Evolutionary conservation across 108 stramenopile genomes (phyloP), one percentile per base, ranked within the genome.

Genomic region (Cyclotella distinguenda): DNA sequence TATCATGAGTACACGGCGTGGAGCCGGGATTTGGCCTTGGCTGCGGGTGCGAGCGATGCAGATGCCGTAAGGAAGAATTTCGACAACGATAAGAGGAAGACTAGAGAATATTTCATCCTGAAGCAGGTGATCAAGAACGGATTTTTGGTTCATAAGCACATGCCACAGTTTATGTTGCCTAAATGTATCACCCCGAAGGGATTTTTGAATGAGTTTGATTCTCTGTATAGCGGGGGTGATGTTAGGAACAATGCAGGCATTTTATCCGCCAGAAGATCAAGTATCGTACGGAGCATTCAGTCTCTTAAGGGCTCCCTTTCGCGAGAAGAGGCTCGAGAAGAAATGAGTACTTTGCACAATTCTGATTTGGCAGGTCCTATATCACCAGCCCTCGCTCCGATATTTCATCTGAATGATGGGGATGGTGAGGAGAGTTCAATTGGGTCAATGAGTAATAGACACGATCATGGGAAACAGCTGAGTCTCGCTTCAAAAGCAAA

Each of bases 71-170:
- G 56, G 10, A 79, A 64, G 9, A 83, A 86, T 73, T 93, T 93
- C 64, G 76, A 86, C 35, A 72, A 86, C 53, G 81, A 76, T 27
- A 83, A 74, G 53, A 81, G 88, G 15, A 86, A 86, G 32, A 78
- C 88, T 6, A 55, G 91, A 23, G 91, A 92, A 43, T 92, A 87
- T 62, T 92, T 84, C 30, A 58, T 91, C 21, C 70, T 92, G 56
- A 87, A 92, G 61, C 85, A 89, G 59, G 82, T 78, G 16, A 53
- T 78, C 27, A 26, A 38, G 27, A 66, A 55, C 45, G 77, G 65
- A 26, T 73, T 60, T 35, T 48, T 38, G 44, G 77, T 78, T 44
- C 77, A 78, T 54, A 78, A 73, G 22, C 71, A 78, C 65, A 78
- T 78, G 77, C 77, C 77, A 10, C 39, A 78, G 33, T 78, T 78